Conservation (phyloP, 192 early-diverging fungal species). For the Coemansia sp. region DNA sequence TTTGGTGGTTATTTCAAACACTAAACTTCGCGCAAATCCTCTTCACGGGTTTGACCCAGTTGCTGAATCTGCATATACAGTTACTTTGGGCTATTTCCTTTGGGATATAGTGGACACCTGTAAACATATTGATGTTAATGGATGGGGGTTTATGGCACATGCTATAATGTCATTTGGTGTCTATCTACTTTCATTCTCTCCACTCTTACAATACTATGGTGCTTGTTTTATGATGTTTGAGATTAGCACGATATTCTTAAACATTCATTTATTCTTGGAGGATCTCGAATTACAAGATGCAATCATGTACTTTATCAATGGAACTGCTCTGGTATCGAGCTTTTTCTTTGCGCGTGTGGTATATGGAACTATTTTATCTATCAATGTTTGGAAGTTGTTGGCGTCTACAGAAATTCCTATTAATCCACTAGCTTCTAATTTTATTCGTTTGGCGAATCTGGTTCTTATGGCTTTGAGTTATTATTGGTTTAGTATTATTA, state of each 20-base stretch:
- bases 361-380: constrained; percentile 72
- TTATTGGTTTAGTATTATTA: constrained; percentile 48
- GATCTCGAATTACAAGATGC: constrained; percentile 74
- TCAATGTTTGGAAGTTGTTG: constrained; percentile 46
- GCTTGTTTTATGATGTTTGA: constrained; percentile 89
- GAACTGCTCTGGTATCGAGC: constrained; percentile 65
- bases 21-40: constrained; percentile 57
- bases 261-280: constrained; percentile 79
- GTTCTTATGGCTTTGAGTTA: constrained; percentile 37
- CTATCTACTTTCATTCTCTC: constrained; percentile 63
- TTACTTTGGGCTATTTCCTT: constrained; percentile 85
- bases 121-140: constrained; percentile 64
- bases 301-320: constrained; percentile 77
- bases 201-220: constrained; percentile 85
- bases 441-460: constrained; percentile 28
- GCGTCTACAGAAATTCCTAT: constrained; percentile 31
- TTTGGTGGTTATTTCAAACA: constrained; percentile 61
- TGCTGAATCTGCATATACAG: constrained; percentile 69
- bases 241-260: constrained; percentile 83
- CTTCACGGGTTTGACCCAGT: constrained; percentile 64
- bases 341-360: constrained; percentile 79
- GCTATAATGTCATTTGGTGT: constrained; percentile 73
- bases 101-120: constrained; percentile 82
- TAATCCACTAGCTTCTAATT: constrained; percentile 11
- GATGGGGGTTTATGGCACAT: constrained; percentile 77